These are phyloP conservation scores for Camillea tinctor DNA, from an alignment of 2,329 filamentous ascomycete species.

Conservation along the genomic window DNA sequence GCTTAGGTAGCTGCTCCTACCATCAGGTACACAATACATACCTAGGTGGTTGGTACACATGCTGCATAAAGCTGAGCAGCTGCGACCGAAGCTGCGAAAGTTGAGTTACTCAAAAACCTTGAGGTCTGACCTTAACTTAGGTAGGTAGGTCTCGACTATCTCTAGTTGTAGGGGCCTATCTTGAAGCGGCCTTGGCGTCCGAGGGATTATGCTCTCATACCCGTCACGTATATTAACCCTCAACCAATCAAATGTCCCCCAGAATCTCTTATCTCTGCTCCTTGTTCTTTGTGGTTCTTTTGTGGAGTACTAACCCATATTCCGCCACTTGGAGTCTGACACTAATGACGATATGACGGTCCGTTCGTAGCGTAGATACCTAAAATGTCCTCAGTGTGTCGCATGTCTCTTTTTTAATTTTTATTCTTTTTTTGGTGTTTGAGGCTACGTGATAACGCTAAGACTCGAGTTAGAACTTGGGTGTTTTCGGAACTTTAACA, in stretches of 20 bases:
- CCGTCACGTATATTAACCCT: background rate
- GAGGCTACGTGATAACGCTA: too few relatives aligned
- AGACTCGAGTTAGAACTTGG: background rate
- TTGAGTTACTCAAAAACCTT: background rate
- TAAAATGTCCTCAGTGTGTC: too few relatives aligned
- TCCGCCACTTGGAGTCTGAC: background rate
- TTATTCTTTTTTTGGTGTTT: too few relatives aligned
- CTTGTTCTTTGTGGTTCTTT: background rate
- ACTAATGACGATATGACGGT: background rate
- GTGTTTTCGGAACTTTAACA: background rate
- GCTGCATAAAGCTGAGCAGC: too few relatives aligned
- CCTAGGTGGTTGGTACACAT: too few relatives aligned
- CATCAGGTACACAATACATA: too few relatives aligned
- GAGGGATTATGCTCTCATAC: background rate
- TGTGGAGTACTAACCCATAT: background rate
- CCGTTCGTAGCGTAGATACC: too few relatives aligned
- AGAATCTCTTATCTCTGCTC: background rate
- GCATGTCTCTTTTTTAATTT: too few relatives aligned
- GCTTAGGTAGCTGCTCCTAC: too few relatives aligned
- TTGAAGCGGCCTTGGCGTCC: background rate
- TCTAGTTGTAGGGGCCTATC: too few relatives aligned
- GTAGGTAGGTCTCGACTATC: too few relatives aligned
- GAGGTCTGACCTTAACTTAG: too few relatives aligned
- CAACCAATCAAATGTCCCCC: background rate
- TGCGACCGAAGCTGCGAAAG: background rate